Evolutionary conservation across 495 filamentous ascomycete species (phyloP), one percentile per base, ranked within the genome.

Genomic region (Apodospora peruviana): DNA sequence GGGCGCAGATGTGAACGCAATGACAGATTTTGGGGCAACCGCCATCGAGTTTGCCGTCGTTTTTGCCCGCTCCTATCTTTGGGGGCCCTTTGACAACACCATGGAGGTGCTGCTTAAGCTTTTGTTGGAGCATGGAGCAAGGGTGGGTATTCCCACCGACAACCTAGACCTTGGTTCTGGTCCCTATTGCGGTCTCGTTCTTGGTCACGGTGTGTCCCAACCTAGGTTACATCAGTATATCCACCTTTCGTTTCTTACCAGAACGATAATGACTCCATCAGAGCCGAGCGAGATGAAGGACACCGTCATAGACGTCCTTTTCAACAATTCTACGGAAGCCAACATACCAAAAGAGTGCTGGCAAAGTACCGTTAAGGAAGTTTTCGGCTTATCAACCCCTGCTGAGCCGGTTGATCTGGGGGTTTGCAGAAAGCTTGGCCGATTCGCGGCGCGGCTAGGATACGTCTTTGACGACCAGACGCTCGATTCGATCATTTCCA

Each of bases 291-390:
- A 5, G 4, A 25, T 18, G 41, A 8, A 20, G 43, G 4, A 10
- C 27, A 35, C 17, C 8, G 10, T 46, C 20, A 10, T 46, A 2
- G 27, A 24, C 18, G 24, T 42, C n/a, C 18, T 50, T 19, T 39
- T 50, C 22, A 18, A 43, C 10, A 12, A 50, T 25, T 32, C 34
- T 11, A 50, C 47, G 12, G 22, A 32, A 34, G 39, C 32, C 17
- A 51, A 51, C 3, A 51, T 51, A 11, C 5, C 40, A 5, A 20
- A 32, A 36, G 48, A 24, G 1, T 51, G 48, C 27, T 51, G 48
- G 48, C 48, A 45, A 35, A 19, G 21, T 25, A 41, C 48, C 9
- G 40, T 40, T 11, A 35, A 34, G 14, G 48, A 34, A 5, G 41
- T 41, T 4, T 23, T 45, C 43, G 34, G 14, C 19, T n/a, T n/a